Conservation (phyloP, 2,329 filamentous ascomycete genomes). For the Fusarium vanettenii region DNA sequence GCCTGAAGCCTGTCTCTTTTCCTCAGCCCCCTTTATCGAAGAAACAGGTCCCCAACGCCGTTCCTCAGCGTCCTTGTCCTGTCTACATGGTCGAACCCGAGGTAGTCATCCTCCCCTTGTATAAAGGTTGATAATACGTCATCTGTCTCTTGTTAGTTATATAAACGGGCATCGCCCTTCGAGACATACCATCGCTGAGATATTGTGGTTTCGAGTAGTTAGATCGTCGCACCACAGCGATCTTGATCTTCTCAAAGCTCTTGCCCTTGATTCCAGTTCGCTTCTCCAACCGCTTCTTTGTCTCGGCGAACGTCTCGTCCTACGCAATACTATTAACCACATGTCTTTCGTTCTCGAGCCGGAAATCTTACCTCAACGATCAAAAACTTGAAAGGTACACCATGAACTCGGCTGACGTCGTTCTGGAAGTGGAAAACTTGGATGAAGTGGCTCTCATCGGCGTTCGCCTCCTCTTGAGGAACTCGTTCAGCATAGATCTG, state of each 20-base stretch:
- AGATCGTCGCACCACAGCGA: constrained; percentile 80
- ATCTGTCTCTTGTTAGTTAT: constrained; percentile 56
- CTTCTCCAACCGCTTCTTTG: constrained; percentile 93
- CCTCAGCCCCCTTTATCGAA: constrained; percentile 51
- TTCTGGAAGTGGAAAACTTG: constrained; percentile 93
- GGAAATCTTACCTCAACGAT: constrained; percentile 75
- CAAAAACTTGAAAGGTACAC: constrained; percentile 91
- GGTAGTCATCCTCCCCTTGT: constrained; percentile 67
- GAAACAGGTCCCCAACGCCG: constrained; percentile 72
- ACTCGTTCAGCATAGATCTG: constrained; percentile 84
- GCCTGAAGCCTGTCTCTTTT: constrained; percentile 13
- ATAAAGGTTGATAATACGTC: constrained; percentile 67
- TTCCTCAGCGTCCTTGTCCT: constrained; percentile 68
- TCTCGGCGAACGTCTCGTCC: constrained; percentile 89
- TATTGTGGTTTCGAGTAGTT: constrained; percentile 83
- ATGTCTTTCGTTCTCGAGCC: background rate
- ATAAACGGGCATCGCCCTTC: background rate
- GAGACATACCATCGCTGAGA: constrained; percentile 79
- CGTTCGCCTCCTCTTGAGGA: constrained; percentile 76
- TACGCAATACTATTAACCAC: constrained; percentile 48
- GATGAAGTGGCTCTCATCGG: constrained; percentile 70
- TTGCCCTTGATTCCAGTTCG: constrained; percentile 96
- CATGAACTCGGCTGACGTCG: constrained; percentile 85
- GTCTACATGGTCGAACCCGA: constrained; percentile 75
- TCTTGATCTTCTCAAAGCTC: constrained; percentile 98